Conservation (phyloP, 176 grass and related monocot genomes). For the Oryza longistaminata region DNA sequence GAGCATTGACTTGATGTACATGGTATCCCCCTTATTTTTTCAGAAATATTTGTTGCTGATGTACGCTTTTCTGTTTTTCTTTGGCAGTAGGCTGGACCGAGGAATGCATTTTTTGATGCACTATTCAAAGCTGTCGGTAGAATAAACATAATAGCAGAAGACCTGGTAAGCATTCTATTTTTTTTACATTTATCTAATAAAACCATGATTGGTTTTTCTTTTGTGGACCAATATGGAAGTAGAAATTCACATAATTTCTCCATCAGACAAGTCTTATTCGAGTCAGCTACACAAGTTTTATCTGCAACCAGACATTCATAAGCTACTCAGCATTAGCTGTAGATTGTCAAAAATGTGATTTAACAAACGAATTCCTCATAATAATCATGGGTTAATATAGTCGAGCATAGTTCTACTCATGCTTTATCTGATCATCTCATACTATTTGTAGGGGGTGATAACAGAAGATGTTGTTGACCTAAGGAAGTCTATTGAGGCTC, state of each 20-base stretch:
- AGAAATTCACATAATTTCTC: background rate
- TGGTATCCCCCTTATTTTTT: conserved; percentile 14
- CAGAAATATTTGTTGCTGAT: conserved; percentile 29
- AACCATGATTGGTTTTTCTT: background rate
- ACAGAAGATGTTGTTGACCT: conserved; percentile 91
- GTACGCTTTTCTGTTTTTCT: conserved; percentile 42
- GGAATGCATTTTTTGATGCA: conserved; percentile 88
- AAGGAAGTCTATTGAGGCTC: conserved; percentile 86
- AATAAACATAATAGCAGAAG: conserved; percentile 88
- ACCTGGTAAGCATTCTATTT: conserved; percentile 58
- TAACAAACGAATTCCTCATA: background rate
- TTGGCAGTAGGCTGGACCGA: conserved; percentile 96
- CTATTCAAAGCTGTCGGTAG: conserved; percentile 78
- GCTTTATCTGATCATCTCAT: conserved; percentile 21
- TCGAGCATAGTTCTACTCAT: background rate
- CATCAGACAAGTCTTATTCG: background rate
- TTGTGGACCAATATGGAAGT: background rate
- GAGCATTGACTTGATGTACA: conserved; percentile 43
- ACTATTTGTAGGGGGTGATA: conserved; percentile 75
- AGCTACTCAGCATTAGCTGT: background rate
- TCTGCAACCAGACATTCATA: background rate
- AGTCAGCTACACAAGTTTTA: background rate
- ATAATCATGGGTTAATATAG: background rate
- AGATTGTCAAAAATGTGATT: background rate
- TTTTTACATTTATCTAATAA: background rate